phyloP scores from a whole-genome alignment of 2,329 filamentous ascomycete genomes.

The Clarireedia paspali region DNA sequence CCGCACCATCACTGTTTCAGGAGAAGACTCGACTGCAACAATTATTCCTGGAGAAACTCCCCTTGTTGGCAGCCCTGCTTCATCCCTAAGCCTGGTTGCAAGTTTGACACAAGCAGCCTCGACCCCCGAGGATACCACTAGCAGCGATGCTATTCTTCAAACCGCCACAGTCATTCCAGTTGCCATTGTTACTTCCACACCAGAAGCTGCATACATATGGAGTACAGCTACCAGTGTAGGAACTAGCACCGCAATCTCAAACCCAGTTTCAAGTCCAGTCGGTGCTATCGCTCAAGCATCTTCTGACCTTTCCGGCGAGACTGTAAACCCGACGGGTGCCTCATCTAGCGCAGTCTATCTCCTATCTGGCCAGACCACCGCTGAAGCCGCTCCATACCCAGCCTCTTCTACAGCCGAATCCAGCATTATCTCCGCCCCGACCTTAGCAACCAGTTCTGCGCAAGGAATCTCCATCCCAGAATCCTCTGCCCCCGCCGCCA shows the following conservation, averaged over 20 bases:
- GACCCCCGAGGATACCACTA: not conserved
- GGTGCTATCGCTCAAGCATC: not conserved
- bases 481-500: not conserved
- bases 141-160: not conserved
- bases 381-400: not conserved
- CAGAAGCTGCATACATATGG: not conserved
- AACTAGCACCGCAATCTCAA: not conserved
- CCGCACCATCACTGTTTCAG: not conserved
- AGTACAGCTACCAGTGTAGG: not conserved
- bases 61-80: not conserved
- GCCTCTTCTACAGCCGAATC: not conserved
- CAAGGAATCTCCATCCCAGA: not conserved
- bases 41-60: not conserved
- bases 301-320: not conserved
- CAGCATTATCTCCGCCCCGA: not conserved
- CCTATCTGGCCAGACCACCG: not conserved
- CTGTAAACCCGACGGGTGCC: not conserved
- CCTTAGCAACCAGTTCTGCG: not conserved
- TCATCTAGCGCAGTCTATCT: not conserved
- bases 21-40: not conserved
- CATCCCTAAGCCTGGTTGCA: not conserved
- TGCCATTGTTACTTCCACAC: not conserved
- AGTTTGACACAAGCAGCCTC: not conserved
- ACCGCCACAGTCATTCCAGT: not conserved
- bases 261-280: not conserved